These are phyloP conservation scores for Colletotrichum sp. DNA, from an alignment of 2,329 filamentous ascomycete species.

Conservation along the genomic window DNA sequence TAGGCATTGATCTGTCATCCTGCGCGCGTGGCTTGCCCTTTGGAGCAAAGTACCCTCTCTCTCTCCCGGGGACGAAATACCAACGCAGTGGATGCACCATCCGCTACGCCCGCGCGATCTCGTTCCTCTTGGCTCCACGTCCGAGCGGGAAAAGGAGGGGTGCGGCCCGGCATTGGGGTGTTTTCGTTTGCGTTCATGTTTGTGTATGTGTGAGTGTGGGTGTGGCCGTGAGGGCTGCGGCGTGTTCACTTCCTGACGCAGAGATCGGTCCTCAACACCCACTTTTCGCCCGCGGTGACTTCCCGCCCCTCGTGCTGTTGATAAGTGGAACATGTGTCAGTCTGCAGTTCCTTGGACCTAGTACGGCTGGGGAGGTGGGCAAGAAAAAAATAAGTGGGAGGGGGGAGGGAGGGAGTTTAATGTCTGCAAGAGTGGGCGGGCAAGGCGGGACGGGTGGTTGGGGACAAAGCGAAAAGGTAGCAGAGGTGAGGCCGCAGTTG, in stretches of 20 bases:
- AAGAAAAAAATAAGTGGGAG: neutral
- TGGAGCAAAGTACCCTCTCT: neutral
- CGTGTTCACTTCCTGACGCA: slow-evolving; percentile 57
- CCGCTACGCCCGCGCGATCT: neutral
- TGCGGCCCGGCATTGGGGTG: neutral
- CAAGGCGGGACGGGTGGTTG: neutral
- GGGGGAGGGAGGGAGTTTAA: neutral
- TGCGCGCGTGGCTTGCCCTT: neutral
- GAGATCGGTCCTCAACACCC: slow-evolving; percentile 86
- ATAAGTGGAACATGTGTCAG: slow-evolving; percentile 18
- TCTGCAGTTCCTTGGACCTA: neutral
- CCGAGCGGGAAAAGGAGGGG: neutral
- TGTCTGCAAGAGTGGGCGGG: neutral
- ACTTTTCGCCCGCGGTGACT: slow-evolving; percentile 84
- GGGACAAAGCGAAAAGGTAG: neutral
- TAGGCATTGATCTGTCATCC: neutral
- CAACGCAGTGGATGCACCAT: neutral
- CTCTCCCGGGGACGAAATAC: neutral
- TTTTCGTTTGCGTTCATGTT: neutral
- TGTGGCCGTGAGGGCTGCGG: neutral
- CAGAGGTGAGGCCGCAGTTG: slow-evolving; percentile 8
- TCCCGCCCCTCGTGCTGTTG: slow-evolving; percentile 79
- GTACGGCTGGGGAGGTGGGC: neutral
- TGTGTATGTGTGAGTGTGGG: neutral
- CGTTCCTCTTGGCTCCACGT: neutral